These are phyloP conservation scores for Colletotrichum euphorbiae DNA, from an alignment of 2,329 filamentous ascomycete species.

Conservation along the genomic window DNA sequence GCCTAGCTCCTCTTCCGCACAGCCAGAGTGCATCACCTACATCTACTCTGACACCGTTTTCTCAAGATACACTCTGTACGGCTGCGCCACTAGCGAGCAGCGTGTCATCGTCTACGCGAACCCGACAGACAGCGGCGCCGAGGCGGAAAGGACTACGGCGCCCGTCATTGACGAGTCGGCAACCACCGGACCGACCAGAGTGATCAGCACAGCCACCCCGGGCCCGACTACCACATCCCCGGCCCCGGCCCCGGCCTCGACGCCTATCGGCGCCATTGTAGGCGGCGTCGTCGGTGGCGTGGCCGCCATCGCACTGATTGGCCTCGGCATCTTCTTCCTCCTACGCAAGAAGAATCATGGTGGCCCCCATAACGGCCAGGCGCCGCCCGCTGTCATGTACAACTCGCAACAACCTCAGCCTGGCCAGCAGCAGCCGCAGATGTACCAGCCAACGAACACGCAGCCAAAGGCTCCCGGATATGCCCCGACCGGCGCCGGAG, in stretches of 20 bases:
- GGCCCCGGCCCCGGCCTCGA: conserved; percentile 44
- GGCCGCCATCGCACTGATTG: conserved; percentile 45
- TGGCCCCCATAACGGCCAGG: conserved; percentile 18
- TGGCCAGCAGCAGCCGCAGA: conserved; percentile 27
- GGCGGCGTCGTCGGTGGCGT: conserved; percentile 55
- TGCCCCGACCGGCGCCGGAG: conserved; percentile 18
- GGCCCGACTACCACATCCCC: conserved; percentile 34
- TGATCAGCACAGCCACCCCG: conserved; percentile 5
- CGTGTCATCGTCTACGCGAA: conserved; percentile 43
- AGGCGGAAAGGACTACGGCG: not conserved
- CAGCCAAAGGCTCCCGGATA: conserved; percentile 41
- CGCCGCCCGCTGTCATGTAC: conserved; percentile 1
- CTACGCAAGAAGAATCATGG: conserved; percentile 44
- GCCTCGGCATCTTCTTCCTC: conserved; percentile 46
- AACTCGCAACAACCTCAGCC: conserved; percentile 20
- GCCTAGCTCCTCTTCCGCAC: conserved; percentile 41
- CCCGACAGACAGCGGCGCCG: conserved; percentile 28
- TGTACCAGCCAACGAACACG: conserved; percentile 39
- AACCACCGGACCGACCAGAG: no score
- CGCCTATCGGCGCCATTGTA: conserved; percentile 51
- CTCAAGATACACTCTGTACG: conserved; percentile 47
- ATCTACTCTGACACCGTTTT: conserved; percentile 42
- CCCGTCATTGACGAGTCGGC: not conserved
- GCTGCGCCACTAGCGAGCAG: conserved; percentile 44
- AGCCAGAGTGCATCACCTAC: conserved; percentile 48